Percentiles rank a stretch among this genome's conserved stretches.
Evolutionary conservation across 2,329 filamentous ascomycete genomes (phyloP).

Genomic region (Monilinia polystroma): DNA sequence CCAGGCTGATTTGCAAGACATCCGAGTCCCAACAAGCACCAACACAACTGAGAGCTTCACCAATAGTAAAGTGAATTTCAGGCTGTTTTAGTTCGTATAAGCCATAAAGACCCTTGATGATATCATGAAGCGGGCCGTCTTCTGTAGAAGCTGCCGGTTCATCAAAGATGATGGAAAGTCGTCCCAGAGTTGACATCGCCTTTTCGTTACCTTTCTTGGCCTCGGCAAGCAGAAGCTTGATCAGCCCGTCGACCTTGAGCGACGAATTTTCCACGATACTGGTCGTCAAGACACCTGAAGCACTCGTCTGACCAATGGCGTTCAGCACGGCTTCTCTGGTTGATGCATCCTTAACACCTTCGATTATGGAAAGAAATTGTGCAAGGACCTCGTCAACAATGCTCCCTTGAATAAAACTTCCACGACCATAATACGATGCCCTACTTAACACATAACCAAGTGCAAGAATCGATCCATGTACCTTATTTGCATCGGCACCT

Average conservation of each 20-base stretch:
- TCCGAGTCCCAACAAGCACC: conserved; percentile 81
- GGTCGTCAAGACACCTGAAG: conserved; percentile 52
- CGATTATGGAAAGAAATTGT: conserved; percentile 52
- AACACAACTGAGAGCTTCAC: conserved; percentile 79
- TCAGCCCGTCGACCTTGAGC: conserved; percentile 42
- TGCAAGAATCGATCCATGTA: conserved; percentile 60
- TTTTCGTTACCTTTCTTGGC: conserved; percentile 80
- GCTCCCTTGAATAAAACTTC: conserved; percentile 41
- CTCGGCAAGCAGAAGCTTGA: conserved; percentile 62
- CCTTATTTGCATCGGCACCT: conserved; percentile 57
- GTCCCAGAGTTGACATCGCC: conserved; percentile 77
- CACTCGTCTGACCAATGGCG: conserved; percentile 60
- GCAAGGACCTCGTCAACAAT: conserved; percentile 45
- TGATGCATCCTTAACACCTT: conserved; percentile 52
- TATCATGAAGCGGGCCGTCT: conserved; percentile 47
- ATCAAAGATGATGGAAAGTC: conserved; percentile 64
- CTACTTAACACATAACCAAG: conserved; percentile 59
- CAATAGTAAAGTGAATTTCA: conserved; percentile 87
- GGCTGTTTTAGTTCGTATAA: conserved; percentile 82
- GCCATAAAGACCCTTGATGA: conserved; percentile 68
- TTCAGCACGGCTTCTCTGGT: conserved; percentile 57
- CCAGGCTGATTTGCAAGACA: conserved; percentile 70
- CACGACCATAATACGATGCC: conserved; percentile 49
- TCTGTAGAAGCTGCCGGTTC: conserved; percentile 43
- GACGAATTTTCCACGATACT: conserved; percentile 31